Percentiles rank a stretch among this genome's conserved stretches.
phyloP scores from a whole-genome alignment of 202 grass and related monocot genomes.

The Setaria viridis region DNA sequence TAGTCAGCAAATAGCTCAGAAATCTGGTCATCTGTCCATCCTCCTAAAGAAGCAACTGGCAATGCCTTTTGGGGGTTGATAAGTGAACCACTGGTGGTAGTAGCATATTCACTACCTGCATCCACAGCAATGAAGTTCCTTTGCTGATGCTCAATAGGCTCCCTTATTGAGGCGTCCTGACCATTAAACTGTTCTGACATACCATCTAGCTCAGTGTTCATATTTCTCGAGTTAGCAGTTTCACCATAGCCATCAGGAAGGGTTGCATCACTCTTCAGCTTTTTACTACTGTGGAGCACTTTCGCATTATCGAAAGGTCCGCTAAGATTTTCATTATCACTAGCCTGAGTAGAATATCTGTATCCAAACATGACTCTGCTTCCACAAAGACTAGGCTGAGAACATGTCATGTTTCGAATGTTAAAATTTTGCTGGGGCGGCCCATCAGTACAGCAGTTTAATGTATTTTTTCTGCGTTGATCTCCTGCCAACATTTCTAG shows the following conservation, averaged over 20 bases:
- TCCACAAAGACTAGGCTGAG: constrained; percentile 19
- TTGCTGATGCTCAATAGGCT: constrained; percentile 10
- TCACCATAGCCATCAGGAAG: constrained; percentile 6
- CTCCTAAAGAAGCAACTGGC: constrained; percentile 32
- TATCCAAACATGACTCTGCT: constrained; percentile 17
- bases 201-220: constrained; percentile 23
- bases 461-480: background rate
- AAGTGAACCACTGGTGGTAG: background rate
- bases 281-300: constrained; percentile 29
- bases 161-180: background rate
- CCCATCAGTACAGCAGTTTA: background rate
- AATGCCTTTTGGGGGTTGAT: constrained; percentile 9
- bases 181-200: background rate
- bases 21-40: constrained; percentile 73
- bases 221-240: constrained; percentile 5
- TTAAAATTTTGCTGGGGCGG: constrained; percentile 9
- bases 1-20: constrained; percentile 61
- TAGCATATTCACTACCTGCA: background rate
- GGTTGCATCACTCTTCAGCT: constrained; percentile 1
- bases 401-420: constrained; percentile 22
- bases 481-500: background rate
- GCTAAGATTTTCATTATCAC: background rate
- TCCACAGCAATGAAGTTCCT: background rate
- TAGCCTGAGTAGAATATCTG: background rate
- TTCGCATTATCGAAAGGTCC: background rate